Percentiles rank a stretch among this genome's conserved stretches.
Evolutionary conservation across 352 stramenopile species (phyloP).

Genomic region (Lagenidium giganteum): DNA sequence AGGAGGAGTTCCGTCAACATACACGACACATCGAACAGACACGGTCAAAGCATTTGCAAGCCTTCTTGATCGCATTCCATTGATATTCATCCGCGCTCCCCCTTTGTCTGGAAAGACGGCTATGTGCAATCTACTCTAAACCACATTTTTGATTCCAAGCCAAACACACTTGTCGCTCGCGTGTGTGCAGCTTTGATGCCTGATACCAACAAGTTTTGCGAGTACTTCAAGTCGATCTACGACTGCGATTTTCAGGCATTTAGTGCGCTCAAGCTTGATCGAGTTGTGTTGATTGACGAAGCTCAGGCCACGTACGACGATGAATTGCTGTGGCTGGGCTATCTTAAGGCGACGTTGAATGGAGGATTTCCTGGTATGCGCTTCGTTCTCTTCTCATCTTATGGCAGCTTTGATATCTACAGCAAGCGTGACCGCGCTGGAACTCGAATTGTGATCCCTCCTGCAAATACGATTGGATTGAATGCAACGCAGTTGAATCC

Average conservation of each 20-base stretch:
- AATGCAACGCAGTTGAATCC: conserved; percentile 15
- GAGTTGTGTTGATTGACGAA: conserved; percentile 19
- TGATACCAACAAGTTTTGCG: conserved; percentile 1
- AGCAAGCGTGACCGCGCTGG: conserved; percentile 10
- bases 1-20: conserved; percentile 3
- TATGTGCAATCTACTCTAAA: conserved; percentile 23
- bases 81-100: conserved; percentile 17
- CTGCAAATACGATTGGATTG: conserved; percentile 21
- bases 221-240: conserved; percentile 20
- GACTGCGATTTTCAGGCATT: conserved; percentile 14
- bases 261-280: conserved; percentile 5
- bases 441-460: conserved; percentile 13
- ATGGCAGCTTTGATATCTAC: conserved; percentile 14
- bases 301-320: conserved; percentile 18
- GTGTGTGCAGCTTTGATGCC: conserved; percentile 12
- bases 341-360: conserved; percentile 15
- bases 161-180: conserved; percentile 11
- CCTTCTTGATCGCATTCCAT: conserved; percentile 7
- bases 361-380: conserved; percentile 10
- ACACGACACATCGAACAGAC: conserved; percentile 7
- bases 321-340: conserved; percentile 16
- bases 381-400: conserved; percentile 25
- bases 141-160: conserved; percentile 16
- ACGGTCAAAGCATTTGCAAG: conserved; percentile 8
- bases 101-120: conserved; percentile 22